A percentile compares a stretch with the other conserved stretches of the same genome.
Conservation (phyloP, 2,329 filamentous ascomycete species). For the Colletotrichum liaoningense region DNA sequence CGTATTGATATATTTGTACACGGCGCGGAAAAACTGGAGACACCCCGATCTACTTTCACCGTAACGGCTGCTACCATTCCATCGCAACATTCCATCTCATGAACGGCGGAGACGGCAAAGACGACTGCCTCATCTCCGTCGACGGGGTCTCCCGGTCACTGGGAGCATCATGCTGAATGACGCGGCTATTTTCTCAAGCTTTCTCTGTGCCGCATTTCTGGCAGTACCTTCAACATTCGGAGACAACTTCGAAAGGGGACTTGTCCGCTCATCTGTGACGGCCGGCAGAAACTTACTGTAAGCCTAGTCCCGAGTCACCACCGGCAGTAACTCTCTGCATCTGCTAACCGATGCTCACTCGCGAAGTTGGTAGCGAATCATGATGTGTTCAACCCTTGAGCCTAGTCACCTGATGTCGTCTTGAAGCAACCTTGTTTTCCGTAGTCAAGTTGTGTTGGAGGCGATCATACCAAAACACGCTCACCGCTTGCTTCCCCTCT, state of each 20-base stretch:
- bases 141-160: background rate
- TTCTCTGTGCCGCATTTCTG: background rate
- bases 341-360: background rate
- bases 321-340: background rate
- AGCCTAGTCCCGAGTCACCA: background rate
- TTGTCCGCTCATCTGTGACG: conserved; percentile 13
- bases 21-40: background rate
- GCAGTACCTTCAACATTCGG: background rate
- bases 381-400: background rate
- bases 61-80: conserved; percentile 21
- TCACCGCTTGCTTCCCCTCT: background rate
- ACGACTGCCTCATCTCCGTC: background rate
- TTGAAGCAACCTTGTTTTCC: background rate
- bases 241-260: conserved; percentile 18
- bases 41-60: background rate
- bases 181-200: conserved; percentile 21
- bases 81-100: conserved; percentile 17
- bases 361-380: background rate
- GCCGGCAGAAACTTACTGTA: conserved; percentile 1
- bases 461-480: background rate
- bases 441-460: background rate
- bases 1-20: background rate
- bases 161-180: conserved; percentile 11
- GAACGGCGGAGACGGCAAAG: conserved; percentile 7
- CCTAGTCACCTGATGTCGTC: background rate